Conservation (phyloP, 495 filamentous ascomycete species). For the Xylaria venustula region DNA sequence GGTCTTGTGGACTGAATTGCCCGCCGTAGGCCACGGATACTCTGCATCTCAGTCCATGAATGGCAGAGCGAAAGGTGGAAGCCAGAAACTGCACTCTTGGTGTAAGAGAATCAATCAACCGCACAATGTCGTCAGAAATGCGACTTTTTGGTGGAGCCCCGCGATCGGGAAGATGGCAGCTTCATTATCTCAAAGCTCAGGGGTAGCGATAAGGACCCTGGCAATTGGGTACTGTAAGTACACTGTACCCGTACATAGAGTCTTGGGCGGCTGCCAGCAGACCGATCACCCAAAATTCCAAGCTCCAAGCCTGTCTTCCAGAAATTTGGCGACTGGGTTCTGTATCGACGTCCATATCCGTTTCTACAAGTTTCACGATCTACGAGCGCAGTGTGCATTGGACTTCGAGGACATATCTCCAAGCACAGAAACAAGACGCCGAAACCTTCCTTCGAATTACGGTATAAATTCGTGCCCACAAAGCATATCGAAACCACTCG, state of each 20-base stretch:
- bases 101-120: background rate
- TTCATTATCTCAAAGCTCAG: background rate
- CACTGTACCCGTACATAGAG: too few relatives aligned
- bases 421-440: background rate
- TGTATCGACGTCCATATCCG: too few relatives aligned
- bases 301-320: background rate
- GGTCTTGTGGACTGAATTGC: constrained; percentile 23
- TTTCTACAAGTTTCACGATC: background rate
- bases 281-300: background rate
- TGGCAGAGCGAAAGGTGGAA: constrained; percentile 15
- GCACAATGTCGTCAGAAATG: constrained; percentile 7
- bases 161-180: background rate
- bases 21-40: constrained; percentile 26
- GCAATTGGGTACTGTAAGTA: background rate
- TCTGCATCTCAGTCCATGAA: constrained; percentile 36
- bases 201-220: constrained; percentile 6
- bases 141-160: background rate
- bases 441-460: too few relatives aligned
- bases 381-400: background rate
- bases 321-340: constrained; percentile 5
- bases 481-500: too few relatives aligned
- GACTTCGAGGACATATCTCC: background rate
- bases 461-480: too few relatives aligned
- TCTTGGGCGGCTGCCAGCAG: constrained; percentile 1
- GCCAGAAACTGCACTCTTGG: constrained; percentile 14